Conservation (phyloP, 1,284 basidiomycete species). For the Bjerkandera adusta region DNA sequence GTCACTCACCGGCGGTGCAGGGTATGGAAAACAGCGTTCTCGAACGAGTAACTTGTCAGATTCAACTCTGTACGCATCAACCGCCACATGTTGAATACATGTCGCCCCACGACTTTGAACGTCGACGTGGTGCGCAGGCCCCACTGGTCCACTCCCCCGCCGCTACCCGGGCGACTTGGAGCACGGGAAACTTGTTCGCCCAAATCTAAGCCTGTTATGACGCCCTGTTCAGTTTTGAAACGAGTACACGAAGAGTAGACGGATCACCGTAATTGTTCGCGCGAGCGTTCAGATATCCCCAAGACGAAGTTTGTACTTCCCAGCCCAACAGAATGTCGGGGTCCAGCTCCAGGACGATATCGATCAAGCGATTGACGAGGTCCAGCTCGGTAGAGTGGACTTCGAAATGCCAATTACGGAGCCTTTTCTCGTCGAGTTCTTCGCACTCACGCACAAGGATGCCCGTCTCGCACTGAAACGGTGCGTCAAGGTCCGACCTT, state of each 20-base stretch:
- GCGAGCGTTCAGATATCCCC: constrained; percentile 87
- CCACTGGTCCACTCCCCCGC: constrained; percentile 63
- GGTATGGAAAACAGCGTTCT: constrained; percentile 85
- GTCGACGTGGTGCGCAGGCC: constrained; percentile 75
- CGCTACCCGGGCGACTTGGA: constrained; percentile 37
- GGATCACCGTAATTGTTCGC: constrained; percentile 59
- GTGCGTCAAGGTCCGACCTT: constrained; percentile 29
- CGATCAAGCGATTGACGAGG: constrained; percentile 77
- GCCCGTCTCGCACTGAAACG: constrained; percentile 47
- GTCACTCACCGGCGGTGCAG: constrained; percentile 62
- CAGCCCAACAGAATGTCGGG: constrained; percentile 93
- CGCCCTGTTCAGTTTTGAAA: neutral
- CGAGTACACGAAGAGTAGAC: constrained; percentile 1
- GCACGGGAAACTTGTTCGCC: constrained; percentile 71
- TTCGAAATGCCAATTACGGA: constrained; percentile 50
- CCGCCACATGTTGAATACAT: constrained; percentile 92
- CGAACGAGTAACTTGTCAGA: constrained; percentile 83
- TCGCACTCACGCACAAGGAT: constrained; percentile 55
- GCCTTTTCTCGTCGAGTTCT: constrained; percentile 36
- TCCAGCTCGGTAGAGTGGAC: constrained; percentile 76
- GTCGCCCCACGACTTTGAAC: constrained; percentile 84
- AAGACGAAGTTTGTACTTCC: constrained; percentile 87
- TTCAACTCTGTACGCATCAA: constrained; percentile 86
- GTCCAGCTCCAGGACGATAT: constrained; percentile 77
- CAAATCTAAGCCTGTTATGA: constrained; percentile 59